A percentile compares a stretch with the other conserved stretches of the same genome.
These are phyloP conservation scores for Cryptococcus sp. DNA, from an alignment of 1,284 basidiomycete species.

Conservation along the genomic window DNA sequence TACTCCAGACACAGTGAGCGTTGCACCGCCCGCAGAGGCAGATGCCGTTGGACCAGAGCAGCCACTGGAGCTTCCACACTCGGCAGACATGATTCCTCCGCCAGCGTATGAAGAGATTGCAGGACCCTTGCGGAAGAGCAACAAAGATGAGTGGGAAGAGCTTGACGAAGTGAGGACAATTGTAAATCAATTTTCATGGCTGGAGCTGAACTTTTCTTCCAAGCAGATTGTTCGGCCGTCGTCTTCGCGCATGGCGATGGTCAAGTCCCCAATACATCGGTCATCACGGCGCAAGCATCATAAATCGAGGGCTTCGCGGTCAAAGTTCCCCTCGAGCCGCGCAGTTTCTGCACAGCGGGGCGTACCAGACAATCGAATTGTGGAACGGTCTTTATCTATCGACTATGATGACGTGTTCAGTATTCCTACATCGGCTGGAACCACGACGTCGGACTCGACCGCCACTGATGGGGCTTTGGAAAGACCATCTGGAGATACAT, in stretches of 20 bases:
- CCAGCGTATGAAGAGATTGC: slow-evolving; percentile 21
- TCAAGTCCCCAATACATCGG: neutral
- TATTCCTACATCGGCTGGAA: no score
- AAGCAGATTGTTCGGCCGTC: slow-evolving; percentile 18
- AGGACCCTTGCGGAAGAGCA: neutral
- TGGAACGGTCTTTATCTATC: no score
- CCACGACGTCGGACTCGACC: no score
- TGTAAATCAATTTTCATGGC: neutral
- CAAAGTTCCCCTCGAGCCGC: neutral
- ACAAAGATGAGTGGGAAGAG: slow-evolving; percentile 18
- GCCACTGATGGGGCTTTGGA: no score
- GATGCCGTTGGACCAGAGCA: no score
- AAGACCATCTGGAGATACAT: no score
- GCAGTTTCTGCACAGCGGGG: neutral
- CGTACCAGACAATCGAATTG: neutral
- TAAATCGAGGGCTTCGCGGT: neutral
- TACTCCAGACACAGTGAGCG: no score
- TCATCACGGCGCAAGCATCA: neutral
- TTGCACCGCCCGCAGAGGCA: no score
- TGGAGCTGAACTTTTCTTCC: neutral
- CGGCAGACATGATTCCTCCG: slow-evolving; percentile 10
- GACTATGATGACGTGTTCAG: no score
- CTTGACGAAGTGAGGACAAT: slow-evolving; percentile 7
- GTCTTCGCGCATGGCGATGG: slow-evolving; percentile 3
- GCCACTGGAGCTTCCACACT: no score